Conservation (phyloP, 495 filamentous ascomycete species). For the Xylaria bambusicola region DNA sequence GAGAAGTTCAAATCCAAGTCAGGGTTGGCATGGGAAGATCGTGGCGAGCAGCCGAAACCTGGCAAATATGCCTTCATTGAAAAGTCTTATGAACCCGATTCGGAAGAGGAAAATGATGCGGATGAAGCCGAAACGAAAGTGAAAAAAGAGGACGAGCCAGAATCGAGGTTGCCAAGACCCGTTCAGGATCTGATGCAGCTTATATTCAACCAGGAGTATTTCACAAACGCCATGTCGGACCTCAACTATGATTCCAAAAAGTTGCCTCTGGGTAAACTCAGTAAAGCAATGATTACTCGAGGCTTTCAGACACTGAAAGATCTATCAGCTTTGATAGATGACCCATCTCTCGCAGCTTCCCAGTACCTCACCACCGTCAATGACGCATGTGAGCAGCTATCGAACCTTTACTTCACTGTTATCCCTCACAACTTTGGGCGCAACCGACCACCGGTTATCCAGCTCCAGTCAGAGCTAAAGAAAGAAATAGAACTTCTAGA, state of each 20-base stretch:
- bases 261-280: constrained; percentile 80
- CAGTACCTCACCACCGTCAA: constrained; percentile 44
- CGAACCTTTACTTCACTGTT: constrained; percentile 74
- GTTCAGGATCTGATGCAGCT: constrained; percentile 71
- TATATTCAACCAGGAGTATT: constrained; percentile 77
- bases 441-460: constrained; percentile 67
- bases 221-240: constrained; percentile 62
- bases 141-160: constrained; percentile 37
- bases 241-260: constrained; percentile 78
- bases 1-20: constrained; percentile 81
- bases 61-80: constrained; percentile 80
- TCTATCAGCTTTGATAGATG: constrained; percentile 62
- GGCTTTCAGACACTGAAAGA: constrained; percentile 77
- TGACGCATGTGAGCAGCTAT: constrained; percentile 58
- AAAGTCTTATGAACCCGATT: constrained; percentile 63
- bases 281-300: constrained; percentile 67
- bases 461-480: constrained; percentile 56
- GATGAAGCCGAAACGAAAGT: constrained; percentile 23
- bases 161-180: constrained; percentile 58
- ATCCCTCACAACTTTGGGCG: constrained; percentile 85
- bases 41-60: constrained; percentile 58
- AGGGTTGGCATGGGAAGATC: constrained; percentile 66
- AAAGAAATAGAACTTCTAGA: constrained; percentile 76
- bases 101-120: constrained; percentile 60
- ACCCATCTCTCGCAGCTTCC: constrained; percentile 44